Percentiles rank a stretch among this genome's conserved stretches.
Evolutionary conservation across 2,329 filamentous ascomycete species (phyloP).

Genomic region (Plectosphaerella cucumerina): DNA sequence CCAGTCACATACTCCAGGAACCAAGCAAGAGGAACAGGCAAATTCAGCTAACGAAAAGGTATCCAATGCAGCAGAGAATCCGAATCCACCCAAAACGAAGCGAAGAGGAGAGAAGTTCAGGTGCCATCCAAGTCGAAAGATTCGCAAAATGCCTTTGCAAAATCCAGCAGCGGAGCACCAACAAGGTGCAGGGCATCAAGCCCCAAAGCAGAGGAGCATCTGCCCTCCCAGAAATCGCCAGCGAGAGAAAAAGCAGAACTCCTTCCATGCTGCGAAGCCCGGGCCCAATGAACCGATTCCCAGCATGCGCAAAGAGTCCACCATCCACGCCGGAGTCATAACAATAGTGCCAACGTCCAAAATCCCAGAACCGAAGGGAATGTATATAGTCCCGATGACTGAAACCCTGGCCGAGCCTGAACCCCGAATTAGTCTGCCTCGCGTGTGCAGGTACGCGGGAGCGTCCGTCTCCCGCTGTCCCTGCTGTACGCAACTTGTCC

Average conservation of each 20-base stretch:
- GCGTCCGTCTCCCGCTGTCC: no score
- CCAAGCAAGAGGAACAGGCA: no score
- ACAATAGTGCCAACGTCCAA: neutral
- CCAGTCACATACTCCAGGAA: no score
- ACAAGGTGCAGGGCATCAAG: constrained; percentile 1
- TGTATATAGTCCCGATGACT: neutral
- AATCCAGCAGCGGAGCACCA: constrained; percentile 4
- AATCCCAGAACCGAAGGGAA: neutral
- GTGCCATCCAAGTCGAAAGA: constrained; percentile 3
- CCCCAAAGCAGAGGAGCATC: no score
- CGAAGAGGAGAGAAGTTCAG: constrained; percentile 7
- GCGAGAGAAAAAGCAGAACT: constrained; percentile 2
- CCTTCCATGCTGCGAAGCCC: constrained; percentile 2
- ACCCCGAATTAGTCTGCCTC: neutral
- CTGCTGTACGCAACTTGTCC: no score
- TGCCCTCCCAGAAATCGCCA: neutral
- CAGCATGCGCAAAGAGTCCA: neutral
- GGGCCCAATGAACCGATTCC: constrained; percentile 1
- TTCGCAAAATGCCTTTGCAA: neutral
- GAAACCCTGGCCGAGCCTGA: neutral
- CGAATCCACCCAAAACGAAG: constrained; percentile 7
- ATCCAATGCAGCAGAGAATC: constrained; percentile 7
- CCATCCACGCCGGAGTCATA: neutral
- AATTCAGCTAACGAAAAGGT: constrained; percentile 4
- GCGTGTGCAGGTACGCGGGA: neutral